Evolutionary conservation across 352 stramenopile genomes (phyloP).

Genomic region (Pythium apleroticum): DNA sequence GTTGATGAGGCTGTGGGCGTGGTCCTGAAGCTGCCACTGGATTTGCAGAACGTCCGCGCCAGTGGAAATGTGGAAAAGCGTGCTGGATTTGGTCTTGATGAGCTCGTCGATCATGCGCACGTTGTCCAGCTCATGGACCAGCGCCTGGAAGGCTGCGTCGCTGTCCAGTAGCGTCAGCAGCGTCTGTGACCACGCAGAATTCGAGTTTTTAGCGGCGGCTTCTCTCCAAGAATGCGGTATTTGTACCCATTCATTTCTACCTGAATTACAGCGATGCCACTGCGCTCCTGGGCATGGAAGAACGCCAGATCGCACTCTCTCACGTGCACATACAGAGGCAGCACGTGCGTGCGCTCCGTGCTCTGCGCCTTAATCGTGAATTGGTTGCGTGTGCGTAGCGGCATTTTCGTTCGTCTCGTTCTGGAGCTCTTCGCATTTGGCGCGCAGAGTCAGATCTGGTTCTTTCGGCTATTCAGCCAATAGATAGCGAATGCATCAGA

Average conservation of each 20-base stretch:
- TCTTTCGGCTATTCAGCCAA: not conserved
- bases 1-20: slow-evolving; percentile 46
- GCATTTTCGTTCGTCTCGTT: slow-evolving; percentile 21
- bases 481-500: slow-evolving; percentile 7
- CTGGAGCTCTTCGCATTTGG: not conserved
- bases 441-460: not conserved
- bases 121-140: slow-evolving; percentile 56
- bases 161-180: slow-evolving; percentile 42
- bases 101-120: slow-evolving; percentile 36
- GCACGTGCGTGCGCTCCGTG: slow-evolving; percentile 48
- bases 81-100: slow-evolving; percentile 41
- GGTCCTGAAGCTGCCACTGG: slow-evolving; percentile 64
- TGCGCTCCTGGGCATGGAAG: slow-evolving; percentile 42
- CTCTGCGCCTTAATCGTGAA: slow-evolving; percentile 49
- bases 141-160: slow-evolving; percentile 50
- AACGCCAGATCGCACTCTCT: slow-evolving; percentile 53
- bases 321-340: slow-evolving; percentile 59
- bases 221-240: not conserved
- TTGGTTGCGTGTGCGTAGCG: slow-evolving; percentile 58
- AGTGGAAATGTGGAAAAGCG: slow-evolving; percentile 25
- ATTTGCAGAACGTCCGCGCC: slow-evolving; percentile 34
- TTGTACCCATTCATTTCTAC: slow-evolving; percentile 24
- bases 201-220: not conserved
- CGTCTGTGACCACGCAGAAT: slow-evolving; percentile 8
- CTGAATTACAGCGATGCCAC: slow-evolving; percentile 37